These are phyloP conservation scores for Cytospora piceae DNA, from an alignment of 2,329 filamentous ascomycete genomes.

Conservation along the genomic window DNA sequence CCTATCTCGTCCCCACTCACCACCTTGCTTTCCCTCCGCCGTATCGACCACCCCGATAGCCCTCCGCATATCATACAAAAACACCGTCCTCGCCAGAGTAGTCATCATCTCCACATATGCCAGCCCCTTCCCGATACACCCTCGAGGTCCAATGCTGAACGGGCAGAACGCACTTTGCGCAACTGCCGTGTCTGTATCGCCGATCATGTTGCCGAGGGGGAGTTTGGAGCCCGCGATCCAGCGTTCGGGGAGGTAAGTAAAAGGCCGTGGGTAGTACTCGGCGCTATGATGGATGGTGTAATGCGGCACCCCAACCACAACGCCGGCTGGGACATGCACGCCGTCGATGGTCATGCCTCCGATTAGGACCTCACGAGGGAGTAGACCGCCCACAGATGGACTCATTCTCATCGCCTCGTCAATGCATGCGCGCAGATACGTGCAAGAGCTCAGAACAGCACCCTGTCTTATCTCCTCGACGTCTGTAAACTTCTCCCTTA, in stretches of 20 bases:
- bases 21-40: conserved; percentile 53
- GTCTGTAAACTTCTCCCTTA: conserved; percentile 54
- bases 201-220: conserved; percentile 44
- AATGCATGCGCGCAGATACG: conserved; percentile 66
- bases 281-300: conserved; percentile 72
- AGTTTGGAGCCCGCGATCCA: conserved; percentile 60
- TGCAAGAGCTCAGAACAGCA: conserved; percentile 51
- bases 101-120: conserved; percentile 70
- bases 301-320: conserved; percentile 66
- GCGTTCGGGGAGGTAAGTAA: conserved; percentile 64
- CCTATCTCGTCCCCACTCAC: conserved; percentile 60
- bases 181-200: conserved; percentile 53
- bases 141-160: conserved; percentile 70
- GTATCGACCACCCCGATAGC: conserved; percentile 54
- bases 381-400: conserved; percentile 62
- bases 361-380: conserved; percentile 61
- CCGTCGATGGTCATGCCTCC: conserved; percentile 61
- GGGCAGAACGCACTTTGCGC: conserved; percentile 75
- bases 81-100: conserved; percentile 64
- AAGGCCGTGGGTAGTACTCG: conserved; percentile 63
- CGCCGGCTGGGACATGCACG: conserved; percentile 58
- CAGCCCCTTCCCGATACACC: conserved; percentile 73
- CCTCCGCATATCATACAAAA: conserved; percentile 61
- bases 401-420: conserved; percentile 69
- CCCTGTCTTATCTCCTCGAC: conserved; percentile 62